Evolutionary conservation across 129 eudicot species (phyloP), one percentile per base, ranked within the genome.

Genomic region (Sambucus nigra): DNA sequence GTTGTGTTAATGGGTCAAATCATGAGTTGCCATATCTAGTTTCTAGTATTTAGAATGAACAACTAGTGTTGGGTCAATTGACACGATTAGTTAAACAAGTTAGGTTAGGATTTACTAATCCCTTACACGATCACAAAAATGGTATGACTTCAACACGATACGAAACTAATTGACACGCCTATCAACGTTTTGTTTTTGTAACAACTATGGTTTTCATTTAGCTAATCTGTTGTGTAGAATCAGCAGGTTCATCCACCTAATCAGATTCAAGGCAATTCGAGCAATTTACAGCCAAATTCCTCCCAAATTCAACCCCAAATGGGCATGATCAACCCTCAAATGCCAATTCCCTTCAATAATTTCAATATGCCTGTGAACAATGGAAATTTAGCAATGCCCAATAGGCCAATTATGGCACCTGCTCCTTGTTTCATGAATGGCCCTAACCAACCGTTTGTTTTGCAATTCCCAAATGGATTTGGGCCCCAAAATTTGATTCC

Each of bases 371-470:
- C 45, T 26, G 5, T 52, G 47, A 13, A 29, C 32, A 73, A n/a
- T 52, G 69, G 62, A 27, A 73, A 69, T 51, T n/a, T n/a, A n/a
- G 67, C 48, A 18, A 26, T 33, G 47, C 57, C 61, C 15, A 74
- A 63, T 47, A 58, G 63, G 23, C 51, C 57, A 33, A 66, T 67
- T 25, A 16, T 45, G 25, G 62, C 20, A 46, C 15, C 63, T 38
- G 57, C 63, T 45, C 32, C 59, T 32, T 3, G 33, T 54, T 75
- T 75, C 62, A 52, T 73, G 79, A 68, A 65, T 64, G 58, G 53
- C 32, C 84, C 64, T 8, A 64, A 50, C 49, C 81, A 65, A 18
- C 26, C 54, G 4, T 60, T 76, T 35, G 59, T 67, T 18, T 23
- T 73, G 32, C 81, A 60, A 57, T 65, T 49, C 32, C 64, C 63